Conservation (phyloP, 2,329 filamentous ascomycete genomes). For the Metarhizium humberi region DNA sequence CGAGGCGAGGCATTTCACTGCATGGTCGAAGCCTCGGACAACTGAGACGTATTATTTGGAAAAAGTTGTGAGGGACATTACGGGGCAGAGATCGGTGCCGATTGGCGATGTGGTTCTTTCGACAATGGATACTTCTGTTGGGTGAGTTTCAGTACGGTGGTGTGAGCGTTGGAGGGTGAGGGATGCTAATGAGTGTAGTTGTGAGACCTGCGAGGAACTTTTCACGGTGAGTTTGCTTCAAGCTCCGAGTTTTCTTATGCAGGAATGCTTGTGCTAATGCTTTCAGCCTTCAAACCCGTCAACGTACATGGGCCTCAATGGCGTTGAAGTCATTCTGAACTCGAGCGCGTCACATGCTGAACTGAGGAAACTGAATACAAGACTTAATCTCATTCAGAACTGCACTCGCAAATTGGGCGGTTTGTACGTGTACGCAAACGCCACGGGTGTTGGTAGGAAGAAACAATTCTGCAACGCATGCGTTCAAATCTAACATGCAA, state of each 20-base stretch:
- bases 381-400: slow-evolving; percentile 55
- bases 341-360: slow-evolving; percentile 56
- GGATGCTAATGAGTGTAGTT: slow-evolving; percentile 6
- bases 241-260: not conserved
- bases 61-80: slow-evolving; percentile 11
- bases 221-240: slow-evolving; percentile 2
- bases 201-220: slow-evolving; percentile 27
- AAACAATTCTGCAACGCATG: not conserved
- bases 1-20: slow-evolving; percentile 27
- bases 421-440: slow-evolving; percentile 39
- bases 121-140: slow-evolving; percentile 20
- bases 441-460: slow-evolving; percentile 43
- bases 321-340: slow-evolving; percentile 64
- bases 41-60: slow-evolving; percentile 24
- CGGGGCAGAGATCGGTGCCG: slow-evolving; percentile 24
- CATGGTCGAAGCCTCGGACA: slow-evolving; percentile 24
- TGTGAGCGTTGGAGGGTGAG: not conserved
- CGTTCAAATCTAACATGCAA: not conserved
- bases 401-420: slow-evolving; percentile 54
- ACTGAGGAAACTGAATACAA: slow-evolving; percentile 51
- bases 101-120: slow-evolving; percentile 29
- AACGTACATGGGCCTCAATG: slow-evolving; percentile 28
- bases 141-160: not conserved
- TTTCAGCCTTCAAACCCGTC: not conserved
- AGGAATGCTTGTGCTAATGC: not conserved